Base-by-base conservation (phyloP, 108 stramenopile genomes). In the Nitzschia sp. region DNA sequence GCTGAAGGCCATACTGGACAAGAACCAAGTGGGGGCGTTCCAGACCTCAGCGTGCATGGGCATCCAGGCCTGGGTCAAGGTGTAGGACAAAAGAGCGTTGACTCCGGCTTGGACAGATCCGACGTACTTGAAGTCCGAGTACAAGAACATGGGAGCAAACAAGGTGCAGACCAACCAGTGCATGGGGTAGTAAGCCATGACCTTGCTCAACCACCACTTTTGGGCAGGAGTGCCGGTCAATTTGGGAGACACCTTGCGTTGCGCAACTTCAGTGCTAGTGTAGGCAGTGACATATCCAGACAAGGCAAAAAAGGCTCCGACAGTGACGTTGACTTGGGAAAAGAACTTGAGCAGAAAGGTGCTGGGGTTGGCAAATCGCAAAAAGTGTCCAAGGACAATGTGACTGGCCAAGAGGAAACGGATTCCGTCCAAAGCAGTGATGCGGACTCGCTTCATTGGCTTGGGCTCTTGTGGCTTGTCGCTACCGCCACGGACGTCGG, bases 271-370 rank as follows among this genome's bases (percentile, higher is more conserved):
- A 11, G 79, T 80, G 52, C 58, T 61, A 11, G 79, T 80, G 66
- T 80, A 80, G 57, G 79, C 79, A 8, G 79, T 75, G 44, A 80
- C 79, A 46, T 80, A 80, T 10, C 79, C 79, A 50, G 69, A 70
- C 12, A 80, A 42, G 26, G 70, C 79, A 71, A 80, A 80, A 42
- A 80, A 80, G 48, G 74, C 69, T 7, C 79, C 79, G 24, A 80
- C 79, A 52, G 61, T 53, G 12, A 80, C 39, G 46, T 80, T 80
- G 57, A 75, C 63, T 44, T 80, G 79, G 8, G 74, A 50, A 41
- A 80, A 75, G 57, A 75, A 71, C 34, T 63, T 54, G 41, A 76
- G 40, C 58, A 72, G 26, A 41, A 75, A 65, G 1, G 53, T 53
- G 25, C 43, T 46, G 12, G 79, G 79, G 44, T 75, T 44, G 59